Base-by-base conservation (phyloP, 2,329 filamentous ascomycete species). In the Ceratocystis cacaofunesta region DNA sequence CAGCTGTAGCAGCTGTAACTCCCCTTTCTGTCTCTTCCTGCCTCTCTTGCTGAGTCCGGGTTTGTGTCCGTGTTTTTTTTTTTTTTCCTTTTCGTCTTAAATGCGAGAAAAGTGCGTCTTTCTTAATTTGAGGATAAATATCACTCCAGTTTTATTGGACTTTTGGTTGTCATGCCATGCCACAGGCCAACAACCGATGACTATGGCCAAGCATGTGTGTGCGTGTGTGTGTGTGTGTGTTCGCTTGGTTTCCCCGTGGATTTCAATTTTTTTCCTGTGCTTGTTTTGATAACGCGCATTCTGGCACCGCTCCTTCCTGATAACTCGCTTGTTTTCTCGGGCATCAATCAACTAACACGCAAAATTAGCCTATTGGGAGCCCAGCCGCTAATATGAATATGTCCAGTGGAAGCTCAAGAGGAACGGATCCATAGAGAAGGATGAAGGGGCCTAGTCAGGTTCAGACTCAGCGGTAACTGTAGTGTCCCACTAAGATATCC, bases 221-320 rank as follows among this genome's bases (percentile, higher is more conserved):
- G 32, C 32, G 32, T 36, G 22, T 25, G 30, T 6, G 32, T 8
- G 32, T 8, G 32, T 32, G 32, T 8, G 32, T 32, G 8, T 36
- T 36, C 10, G 32, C 32, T 43, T 44, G 25, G 15, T 62, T n/a
- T 46, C 15, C 22, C 41, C 5, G 32, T 61, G 19, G 32, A 43
- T 44, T 61, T 4, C 52, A 28, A n/a, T 61, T 44, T 61, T 28
- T 12, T 61, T 61, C 3, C 22, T 12, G n/a, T 36, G 57, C 60
- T 25, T 44, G 19, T n/a, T 44, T n/a, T 25, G 15, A 61, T 30
- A 32, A 19, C 32, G 30, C 30, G 2, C 41, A 44, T 46, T 61
- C 22, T 61, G 22, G 36, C 60, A 61, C 36, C n/a, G 57, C 30
- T 61, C 57, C n/a, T 61, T 61, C 32, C 57, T 60, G 10, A 22